Percentiles rank a stretch among this genome's conserved stretches.
These are phyloP conservation scores for Russula sp. DNA, from an alignment of 768 basidiomycete species.

Conservation along the genomic window DNA sequence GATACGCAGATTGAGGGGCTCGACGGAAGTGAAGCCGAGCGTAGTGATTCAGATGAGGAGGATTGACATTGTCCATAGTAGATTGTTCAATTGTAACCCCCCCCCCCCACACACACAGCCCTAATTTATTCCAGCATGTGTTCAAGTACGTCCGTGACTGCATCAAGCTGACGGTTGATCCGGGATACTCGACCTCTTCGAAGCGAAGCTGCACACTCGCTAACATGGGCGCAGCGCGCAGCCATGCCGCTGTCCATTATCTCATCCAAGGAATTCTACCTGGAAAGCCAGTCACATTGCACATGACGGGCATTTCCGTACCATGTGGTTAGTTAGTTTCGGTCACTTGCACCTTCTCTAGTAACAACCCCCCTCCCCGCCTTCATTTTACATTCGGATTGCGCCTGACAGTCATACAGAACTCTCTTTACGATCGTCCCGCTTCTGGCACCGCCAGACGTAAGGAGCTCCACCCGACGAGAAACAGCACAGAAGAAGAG, in stretches of 20 bases:
- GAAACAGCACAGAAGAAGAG: not conserved
- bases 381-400: not conserved
- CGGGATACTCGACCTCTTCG: not conserved
- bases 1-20: slow-evolving; percentile 27
- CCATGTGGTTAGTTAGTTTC: not conserved
- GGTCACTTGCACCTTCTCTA: too few relatives aligned
- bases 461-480: not conserved
- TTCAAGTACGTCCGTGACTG: not conserved
- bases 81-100: slow-evolving; percentile 1
- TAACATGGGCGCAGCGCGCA: not conserved
- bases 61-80: slow-evolving; percentile 14
- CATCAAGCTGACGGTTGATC: slow-evolving; percentile 9
- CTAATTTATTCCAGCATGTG: slow-evolving; percentile 8
- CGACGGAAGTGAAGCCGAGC: slow-evolving; percentile 28
- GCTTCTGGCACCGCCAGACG: not conserved
- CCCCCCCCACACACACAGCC: not conserved
- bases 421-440: not conserved
- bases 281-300: not conserved
- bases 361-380: not conserved
- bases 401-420: not conserved
- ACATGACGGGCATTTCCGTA: too few relatives aligned
- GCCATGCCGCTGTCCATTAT: not conserved
- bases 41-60: slow-evolving; percentile 32
- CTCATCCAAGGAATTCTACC: not conserved
- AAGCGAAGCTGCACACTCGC: not conserved